phyloP scores from a whole-genome alignment of 1,284 basidiomycete genomes.

The Malassezia psittaci region DNA sequence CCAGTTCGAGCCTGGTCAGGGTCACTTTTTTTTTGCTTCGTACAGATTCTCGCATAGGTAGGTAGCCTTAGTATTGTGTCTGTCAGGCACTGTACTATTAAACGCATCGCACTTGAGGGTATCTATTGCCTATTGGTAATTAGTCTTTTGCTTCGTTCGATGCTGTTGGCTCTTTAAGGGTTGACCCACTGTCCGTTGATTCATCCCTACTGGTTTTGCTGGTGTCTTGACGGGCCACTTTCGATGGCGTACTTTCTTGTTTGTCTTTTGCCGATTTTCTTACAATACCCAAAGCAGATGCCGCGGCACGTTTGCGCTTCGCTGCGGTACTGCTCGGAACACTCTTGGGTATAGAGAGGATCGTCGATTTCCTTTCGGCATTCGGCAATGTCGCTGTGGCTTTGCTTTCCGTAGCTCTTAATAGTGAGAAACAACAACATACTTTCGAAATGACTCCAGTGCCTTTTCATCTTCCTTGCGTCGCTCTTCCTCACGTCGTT shows the following conservation, averaged over 20 bases:
- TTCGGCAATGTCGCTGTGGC: not conserved
- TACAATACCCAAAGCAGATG: slow-evolving; percentile 11
- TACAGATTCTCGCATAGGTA: not conserved
- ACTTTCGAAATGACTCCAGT: slow-evolving; percentile 26
- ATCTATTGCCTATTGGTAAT: not conserved
- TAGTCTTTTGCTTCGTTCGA: not conserved
- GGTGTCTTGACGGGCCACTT: no score
- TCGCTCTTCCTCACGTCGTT: slow-evolving; percentile 17
- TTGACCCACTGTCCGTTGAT: no score
- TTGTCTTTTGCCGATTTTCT: not conserved
- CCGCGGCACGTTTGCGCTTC: slow-evolving; percentile 12
- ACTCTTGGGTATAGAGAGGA: slow-evolving; percentile 2
- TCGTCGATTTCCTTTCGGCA: not conserved
- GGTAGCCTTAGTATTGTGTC: not conserved
- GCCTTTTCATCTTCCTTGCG: slow-evolving; percentile 20
- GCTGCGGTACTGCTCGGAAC: not conserved
- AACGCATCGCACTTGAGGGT: not conserved
- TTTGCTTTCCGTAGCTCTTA: slow-evolving; percentile 8
- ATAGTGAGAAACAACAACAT: not conserved
- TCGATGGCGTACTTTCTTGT: no score
- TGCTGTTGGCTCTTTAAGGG: no score
- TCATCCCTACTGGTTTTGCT: no score
- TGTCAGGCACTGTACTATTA: not conserved
- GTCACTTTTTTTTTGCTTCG: slow-evolving; percentile 11
- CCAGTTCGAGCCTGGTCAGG: slow-evolving; percentile 22